Percentiles rank a stretch among this genome's conserved stretches.
Evolutionary conservation across 1,284 basidiomycete genomes (phyloP).

Genomic region (Irpex rosettiformis): DNA sequence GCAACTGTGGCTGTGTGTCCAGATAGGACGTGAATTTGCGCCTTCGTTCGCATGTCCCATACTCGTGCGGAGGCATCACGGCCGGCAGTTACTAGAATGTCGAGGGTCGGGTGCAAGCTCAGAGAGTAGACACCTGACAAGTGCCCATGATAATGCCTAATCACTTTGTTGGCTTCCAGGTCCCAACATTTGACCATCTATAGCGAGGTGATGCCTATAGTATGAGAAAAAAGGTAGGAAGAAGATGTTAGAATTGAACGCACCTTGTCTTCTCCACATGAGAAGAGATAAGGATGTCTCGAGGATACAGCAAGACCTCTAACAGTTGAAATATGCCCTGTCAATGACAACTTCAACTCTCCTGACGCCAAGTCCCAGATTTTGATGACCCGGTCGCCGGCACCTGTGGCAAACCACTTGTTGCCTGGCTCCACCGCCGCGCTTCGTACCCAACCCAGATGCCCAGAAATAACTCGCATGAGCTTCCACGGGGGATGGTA

Average conservation of each 20-base stretch:
- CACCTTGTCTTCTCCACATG: slow-evolving; percentile 96
- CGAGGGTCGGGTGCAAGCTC: slow-evolving; percentile 91
- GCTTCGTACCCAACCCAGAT: too few species aligned
- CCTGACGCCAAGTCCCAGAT: slow-evolving; percentile 99
- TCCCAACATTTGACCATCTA: slow-evolving; percentile 99
- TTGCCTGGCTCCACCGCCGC: slow-evolving; percentile 97
- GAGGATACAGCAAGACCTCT: slow-evolving; percentile 90
- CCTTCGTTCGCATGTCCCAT: slow-evolving; percentile 99
- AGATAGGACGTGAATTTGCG: slow-evolving; percentile 89
- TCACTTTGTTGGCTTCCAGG: slow-evolving; percentile 97
- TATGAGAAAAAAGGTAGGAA: not conserved
- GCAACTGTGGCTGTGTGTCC: slow-evolving; percentile 96
- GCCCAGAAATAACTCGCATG: too few species aligned
- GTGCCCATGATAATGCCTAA: slow-evolving; percentile 97
- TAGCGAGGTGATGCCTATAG: not conserved
- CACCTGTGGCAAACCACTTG: slow-evolving; percentile 98
- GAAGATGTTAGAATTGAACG: slow-evolving; percentile 16
- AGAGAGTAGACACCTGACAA: slow-evolving; percentile 94
- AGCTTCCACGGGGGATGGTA: too few species aligned
- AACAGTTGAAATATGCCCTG: slow-evolving; percentile 97
- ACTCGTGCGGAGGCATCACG: slow-evolving; percentile 95
- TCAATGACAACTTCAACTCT: slow-evolving; percentile 92
- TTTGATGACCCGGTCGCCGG: slow-evolving; percentile 97
- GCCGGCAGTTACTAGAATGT: slow-evolving; percentile 92
- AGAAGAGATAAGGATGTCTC: slow-evolving; percentile 96